Conservation (phyloP, 257 asterid genomes). For the Plectranthus barbatus region DNA sequence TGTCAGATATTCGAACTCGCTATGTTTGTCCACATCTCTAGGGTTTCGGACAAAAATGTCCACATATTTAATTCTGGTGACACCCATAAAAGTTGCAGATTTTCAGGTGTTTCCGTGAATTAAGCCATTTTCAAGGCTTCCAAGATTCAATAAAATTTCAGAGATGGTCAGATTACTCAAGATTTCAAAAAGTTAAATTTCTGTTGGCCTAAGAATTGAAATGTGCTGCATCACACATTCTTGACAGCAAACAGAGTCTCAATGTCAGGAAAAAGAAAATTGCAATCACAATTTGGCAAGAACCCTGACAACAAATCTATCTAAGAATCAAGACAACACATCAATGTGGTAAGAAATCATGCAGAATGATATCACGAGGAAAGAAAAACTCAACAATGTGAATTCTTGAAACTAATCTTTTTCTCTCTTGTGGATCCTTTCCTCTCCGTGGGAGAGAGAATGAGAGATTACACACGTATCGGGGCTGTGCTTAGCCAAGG, state of each 20-base stretch:
- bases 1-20: no score
- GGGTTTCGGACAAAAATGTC: no score
- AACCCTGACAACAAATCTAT: background rate
- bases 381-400: background rate
- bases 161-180: constrained; percentile 26
- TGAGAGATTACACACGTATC: background rate
- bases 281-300: background rate
- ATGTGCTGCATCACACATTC: constrained; percentile 16
- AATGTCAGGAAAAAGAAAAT: background rate
- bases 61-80: no score
- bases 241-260: constrained; percentile 13
- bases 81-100: background rate
- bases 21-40: no score
- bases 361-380: background rate
- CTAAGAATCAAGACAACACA: background rate
- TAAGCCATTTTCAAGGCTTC: background rate
- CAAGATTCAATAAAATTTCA: constrained; percentile 12
- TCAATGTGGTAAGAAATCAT: constrained; percentile 16
- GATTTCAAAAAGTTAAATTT: constrained; percentile 7
- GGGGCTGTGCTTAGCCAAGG: no score
- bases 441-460: constrained; percentile 9
- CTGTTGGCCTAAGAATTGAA: constrained; percentile 18
- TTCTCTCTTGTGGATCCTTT: background rate
- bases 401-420: constrained; percentile 15
- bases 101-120: constrained; percentile 7